A percentile compares a stretch with the other conserved stretches of the same genome.
Evolutionary conservation across 2,329 filamentous ascomycete genomes (phyloP).

Genomic region (Fusarium sp.): DNA sequence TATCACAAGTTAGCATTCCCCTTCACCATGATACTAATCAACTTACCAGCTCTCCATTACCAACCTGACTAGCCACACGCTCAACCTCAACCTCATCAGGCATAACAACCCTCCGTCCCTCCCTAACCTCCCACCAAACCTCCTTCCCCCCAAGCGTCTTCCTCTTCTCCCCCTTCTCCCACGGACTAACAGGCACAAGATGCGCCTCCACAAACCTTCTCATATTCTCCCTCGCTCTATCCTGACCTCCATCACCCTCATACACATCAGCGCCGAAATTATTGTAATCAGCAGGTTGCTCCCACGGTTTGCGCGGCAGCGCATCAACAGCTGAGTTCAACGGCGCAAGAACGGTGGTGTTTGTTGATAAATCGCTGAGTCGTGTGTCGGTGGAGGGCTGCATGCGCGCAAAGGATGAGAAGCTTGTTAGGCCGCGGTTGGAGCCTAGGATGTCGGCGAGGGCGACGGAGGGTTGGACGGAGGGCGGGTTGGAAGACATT

Average conservation of each 20-base stretch:
- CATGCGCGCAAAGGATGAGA: slow-evolving; percentile 83
- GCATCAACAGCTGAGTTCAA: slow-evolving; percentile 83
- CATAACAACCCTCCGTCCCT: slow-evolving; percentile 77
- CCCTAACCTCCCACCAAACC: slow-evolving; percentile 85
- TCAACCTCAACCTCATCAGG: slow-evolving; percentile 84
- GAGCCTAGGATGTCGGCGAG: slow-evolving; percentile 88
- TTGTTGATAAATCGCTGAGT: slow-evolving; percentile 73
- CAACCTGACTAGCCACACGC: slow-evolving; percentile 78
- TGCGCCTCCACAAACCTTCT: slow-evolving; percentile 87
- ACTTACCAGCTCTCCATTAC: slow-evolving; percentile 84
- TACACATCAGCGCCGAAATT: slow-evolving; percentile 78
- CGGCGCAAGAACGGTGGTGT: slow-evolving; percentile 89
- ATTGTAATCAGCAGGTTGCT: slow-evolving; percentile 78
- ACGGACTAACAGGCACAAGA: slow-evolving; percentile 80
- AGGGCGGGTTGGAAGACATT: slow-evolving; percentile 45
- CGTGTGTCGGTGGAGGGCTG: slow-evolving; percentile 76
- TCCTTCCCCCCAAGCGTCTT: slow-evolving; percentile 73
- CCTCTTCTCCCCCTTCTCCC: slow-evolving; percentile 74
- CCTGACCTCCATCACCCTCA: slow-evolving; percentile 78
- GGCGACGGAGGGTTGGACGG: slow-evolving; percentile 66
- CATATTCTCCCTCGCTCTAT: slow-evolving; percentile 82
- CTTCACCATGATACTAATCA: neutral
- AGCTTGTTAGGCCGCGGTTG: slow-evolving; percentile 83
- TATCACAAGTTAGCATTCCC: neutral
- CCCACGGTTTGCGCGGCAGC: slow-evolving; percentile 89